Evolutionary conservation across 805 yeast genomes (phyloP).

Genomic region (Tetrapisispora pingtungensis): DNA sequence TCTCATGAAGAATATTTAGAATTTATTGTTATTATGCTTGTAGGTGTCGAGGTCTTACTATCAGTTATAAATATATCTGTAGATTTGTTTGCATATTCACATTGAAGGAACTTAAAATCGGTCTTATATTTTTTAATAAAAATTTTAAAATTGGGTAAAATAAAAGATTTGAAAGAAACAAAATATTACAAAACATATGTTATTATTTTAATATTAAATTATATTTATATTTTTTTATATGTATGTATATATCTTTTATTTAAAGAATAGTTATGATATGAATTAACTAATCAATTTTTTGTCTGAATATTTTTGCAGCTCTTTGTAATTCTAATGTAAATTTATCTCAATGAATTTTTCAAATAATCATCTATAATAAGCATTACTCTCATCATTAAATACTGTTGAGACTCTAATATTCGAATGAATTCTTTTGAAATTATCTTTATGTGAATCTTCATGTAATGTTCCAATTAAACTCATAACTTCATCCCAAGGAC

Average conservation of each 20-base stretch:
- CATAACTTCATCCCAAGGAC: conserved; percentile 85
- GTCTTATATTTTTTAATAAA: not conserved
- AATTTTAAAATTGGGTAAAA: not conserved
- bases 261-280: no score
- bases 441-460: conserved; percentile 56
- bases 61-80: conserved; percentile 72
- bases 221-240: no score
- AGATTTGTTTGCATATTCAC: conserved; percentile 37
- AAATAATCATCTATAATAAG: not conserved
- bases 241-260: no score
- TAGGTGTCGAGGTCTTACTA: conserved; percentile 85
- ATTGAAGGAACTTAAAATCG: not conserved
- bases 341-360: not conserved
- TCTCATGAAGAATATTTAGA: conserved; percentile 89
- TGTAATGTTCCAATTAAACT: conserved; percentile 69
- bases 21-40: conserved; percentile 78
- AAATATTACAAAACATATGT: no score
- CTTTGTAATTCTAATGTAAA: no score
- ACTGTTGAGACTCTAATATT: conserved; percentile 83
- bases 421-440: conserved; percentile 70
- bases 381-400: conserved; percentile 36
- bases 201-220: no score
- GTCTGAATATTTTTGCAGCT: not conserved
- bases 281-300: no score
- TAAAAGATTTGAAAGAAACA: not conserved